Evolutionary conservation across 495 filamentous ascomycete species (phyloP).

Genomic region (Annulohypoxylon moriforme): DNA sequence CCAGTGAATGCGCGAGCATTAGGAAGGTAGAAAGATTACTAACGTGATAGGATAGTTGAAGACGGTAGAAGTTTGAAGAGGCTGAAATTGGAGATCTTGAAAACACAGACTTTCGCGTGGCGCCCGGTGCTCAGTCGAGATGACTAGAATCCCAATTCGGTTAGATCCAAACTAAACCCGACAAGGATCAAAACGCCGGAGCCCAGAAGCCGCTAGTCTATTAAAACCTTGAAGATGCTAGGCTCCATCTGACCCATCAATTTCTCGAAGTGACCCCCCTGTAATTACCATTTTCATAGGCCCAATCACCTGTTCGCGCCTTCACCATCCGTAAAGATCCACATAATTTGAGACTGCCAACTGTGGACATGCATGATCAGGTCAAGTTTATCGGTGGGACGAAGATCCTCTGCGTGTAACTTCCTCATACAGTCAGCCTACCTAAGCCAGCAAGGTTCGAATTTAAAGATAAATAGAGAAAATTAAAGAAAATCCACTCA

Average conservation of each 20-base stretch:
- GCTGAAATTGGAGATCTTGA: slow-evolving; percentile 47
- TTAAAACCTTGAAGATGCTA: slow-evolving; percentile 28
- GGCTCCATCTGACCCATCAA: slow-evolving; percentile 28
- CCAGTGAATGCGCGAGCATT: slow-evolving; percentile 1
- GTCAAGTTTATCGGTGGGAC: slow-evolving; percentile 37
- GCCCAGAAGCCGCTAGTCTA: slow-evolving; percentile 28
- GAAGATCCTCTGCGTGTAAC: slow-evolving; percentile 34
- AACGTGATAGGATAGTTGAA: slow-evolving; percentile 30
- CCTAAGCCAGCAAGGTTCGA: neutral
- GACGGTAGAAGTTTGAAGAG: slow-evolving; percentile 38
- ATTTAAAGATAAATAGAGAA: too few relatives aligned
- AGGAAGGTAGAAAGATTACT: slow-evolving; percentile 7
- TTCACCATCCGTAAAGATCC: slow-evolving; percentile 1
- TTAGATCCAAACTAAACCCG: slow-evolving; percentile 26
- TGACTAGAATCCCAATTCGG: slow-evolving; percentile 32
- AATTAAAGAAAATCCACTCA: neutral
- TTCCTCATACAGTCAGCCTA: slow-evolving; percentile 12
- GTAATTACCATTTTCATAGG: slow-evolving; percentile 6
- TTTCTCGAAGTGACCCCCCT: slow-evolving; percentile 1
- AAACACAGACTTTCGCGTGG: slow-evolving; percentile 46
- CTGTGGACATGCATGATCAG: slow-evolving; percentile 35
- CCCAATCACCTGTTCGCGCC: slow-evolving; percentile 23
- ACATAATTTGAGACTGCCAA: slow-evolving; percentile 37
- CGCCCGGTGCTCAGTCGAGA: slow-evolving; percentile 30
- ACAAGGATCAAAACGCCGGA: slow-evolving; percentile 37